Percentiles rank a stretch among this genome's conserved stretches.
These are phyloP conservation scores for Yueomyces sinensis DNA, from an alignment of 805 yeast species.

Conservation along the genomic window DNA sequence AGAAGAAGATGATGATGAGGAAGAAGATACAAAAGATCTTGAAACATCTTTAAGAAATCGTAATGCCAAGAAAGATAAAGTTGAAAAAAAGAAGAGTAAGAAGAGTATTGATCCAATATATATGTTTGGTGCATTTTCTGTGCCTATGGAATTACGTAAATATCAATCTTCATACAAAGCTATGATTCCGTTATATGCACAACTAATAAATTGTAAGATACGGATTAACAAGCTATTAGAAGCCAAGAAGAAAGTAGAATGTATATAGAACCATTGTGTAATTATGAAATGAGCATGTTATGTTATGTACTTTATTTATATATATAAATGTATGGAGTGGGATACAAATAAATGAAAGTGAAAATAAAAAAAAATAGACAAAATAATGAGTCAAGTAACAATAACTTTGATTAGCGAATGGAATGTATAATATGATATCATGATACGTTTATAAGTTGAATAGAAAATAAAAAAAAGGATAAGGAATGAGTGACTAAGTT, in stretches of 20 bases:
- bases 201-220: conserved; percentile 13
- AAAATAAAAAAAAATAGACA: too few relatives aligned
- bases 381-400: too few relatives aligned
- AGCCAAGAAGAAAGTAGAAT: conserved; percentile 1
- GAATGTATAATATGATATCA: too few relatives aligned
- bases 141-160: conserved; percentile 16
- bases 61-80: neutral
- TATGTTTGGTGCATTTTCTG: conserved; percentile 21
- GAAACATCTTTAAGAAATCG: conserved; percentile 1
- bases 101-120: conserved; percentile 13
- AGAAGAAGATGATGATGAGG: conserved; percentile 2
- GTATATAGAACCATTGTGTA: neutral
- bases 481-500: too few relatives aligned
- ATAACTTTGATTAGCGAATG: too few relatives aligned
- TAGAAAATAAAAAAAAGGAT: too few relatives aligned
- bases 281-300: neutral
- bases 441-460: too few relatives aligned
- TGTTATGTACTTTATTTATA: too few relatives aligned
- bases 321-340: too few relatives aligned
- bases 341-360: too few relatives aligned
- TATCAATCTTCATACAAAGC: conserved; percentile 17
- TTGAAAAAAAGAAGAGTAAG: conserved; percentile 1
- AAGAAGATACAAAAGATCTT: conserved; percentile 1
- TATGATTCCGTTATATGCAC: conserved; percentile 9
- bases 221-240: conserved; percentile 3